A percentile compares a stretch with the other conserved stretches of the same genome.
These are phyloP conservation scores for Tolypocladium amazonense DNA, from an alignment of 2,329 filamentous ascomycete genomes.

Conservation along the genomic window DNA sequence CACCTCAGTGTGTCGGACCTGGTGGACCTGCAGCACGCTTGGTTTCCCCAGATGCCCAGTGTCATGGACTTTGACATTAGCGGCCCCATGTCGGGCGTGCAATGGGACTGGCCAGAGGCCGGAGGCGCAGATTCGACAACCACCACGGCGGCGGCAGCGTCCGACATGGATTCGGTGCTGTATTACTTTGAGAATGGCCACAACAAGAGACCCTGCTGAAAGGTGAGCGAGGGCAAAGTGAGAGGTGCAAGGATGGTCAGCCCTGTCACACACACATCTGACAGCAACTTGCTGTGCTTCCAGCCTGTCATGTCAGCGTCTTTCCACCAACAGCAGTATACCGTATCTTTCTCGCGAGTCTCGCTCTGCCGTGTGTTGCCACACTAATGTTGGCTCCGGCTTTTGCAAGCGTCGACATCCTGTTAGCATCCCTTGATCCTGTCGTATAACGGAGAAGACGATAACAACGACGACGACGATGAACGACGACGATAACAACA, in stretches of 20 bases:
- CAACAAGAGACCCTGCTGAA: slow-evolving; percentile 5
- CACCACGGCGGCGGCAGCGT: slow-evolving; percentile 3
- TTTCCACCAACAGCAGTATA: not conserved
- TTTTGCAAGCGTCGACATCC: too few relatives aligned
- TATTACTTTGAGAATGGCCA: slow-evolving; percentile 11
- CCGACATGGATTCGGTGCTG: slow-evolving; percentile 11
- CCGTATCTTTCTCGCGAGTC: too few relatives aligned
- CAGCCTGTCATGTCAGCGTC: not conserved
- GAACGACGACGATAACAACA: not conserved
- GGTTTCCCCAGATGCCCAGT: slow-evolving; percentile 17
- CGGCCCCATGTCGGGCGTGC: slow-evolving; percentile 9
- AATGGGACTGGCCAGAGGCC: slow-evolving; percentile 18
- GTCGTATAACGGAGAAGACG: too few relatives aligned
- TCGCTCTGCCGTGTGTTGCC: too few relatives aligned
- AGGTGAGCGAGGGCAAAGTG: not conserved
- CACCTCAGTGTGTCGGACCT: slow-evolving; percentile 13
- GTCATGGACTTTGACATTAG: slow-evolving; percentile 19
- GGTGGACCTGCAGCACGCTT: slow-evolving; percentile 13
- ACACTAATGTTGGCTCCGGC: too few relatives aligned
- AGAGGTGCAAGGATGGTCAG: not conserved
- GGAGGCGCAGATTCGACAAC: slow-evolving; percentile 1
- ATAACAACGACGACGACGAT: too few relatives aligned
- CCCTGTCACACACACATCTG: not conserved
- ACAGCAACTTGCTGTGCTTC: not conserved
- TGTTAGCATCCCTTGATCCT: too few relatives aligned